These are phyloP conservation scores for Aspergillus biplanus DNA, from an alignment of 495 filamentous ascomycete genomes.

Conservation along the genomic window DNA sequence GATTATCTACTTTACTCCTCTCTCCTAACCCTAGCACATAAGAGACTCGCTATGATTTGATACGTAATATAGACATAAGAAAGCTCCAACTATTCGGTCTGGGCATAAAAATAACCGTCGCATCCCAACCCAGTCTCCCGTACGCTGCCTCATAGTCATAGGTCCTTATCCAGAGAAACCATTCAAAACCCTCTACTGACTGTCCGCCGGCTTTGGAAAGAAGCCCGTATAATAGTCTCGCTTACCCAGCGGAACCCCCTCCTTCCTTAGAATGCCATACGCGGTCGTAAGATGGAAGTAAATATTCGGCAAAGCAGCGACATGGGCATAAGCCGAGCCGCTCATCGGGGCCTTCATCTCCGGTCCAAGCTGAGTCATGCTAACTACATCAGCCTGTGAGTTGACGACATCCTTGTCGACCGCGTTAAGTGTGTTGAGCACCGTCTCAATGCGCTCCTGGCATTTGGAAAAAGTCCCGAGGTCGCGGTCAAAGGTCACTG, in stretches of 20 bases:
- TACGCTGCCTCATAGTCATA: background rate
- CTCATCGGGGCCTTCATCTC: slow-evolving; percentile 18
- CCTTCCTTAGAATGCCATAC: slow-evolving; percentile 59
- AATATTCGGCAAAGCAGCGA: slow-evolving; percentile 55
- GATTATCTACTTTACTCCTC: background rate
- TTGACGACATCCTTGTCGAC: slow-evolving; percentile 45
- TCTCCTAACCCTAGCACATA: background rate
- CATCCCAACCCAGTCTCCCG: too few species aligned
- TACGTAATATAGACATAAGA: too few species aligned
- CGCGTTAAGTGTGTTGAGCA: slow-evolving; percentile 39
- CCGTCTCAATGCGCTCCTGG: slow-evolving; percentile 45
- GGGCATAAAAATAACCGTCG: too few species aligned
- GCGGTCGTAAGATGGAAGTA: slow-evolving; percentile 62
- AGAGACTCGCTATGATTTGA: too few species aligned
- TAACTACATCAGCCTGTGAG: slow-evolving; percentile 18
- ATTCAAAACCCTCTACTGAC: slow-evolving; percentile 6
- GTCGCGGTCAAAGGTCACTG: slow-evolving; percentile 35
- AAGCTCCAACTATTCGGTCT: too few species aligned
- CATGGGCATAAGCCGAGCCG: slow-evolving; percentile 38
- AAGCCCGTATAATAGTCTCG: slow-evolving; percentile 40
- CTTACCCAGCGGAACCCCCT: slow-evolving; percentile 62
- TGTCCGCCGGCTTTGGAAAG: slow-evolving; percentile 11
- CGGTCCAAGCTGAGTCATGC: slow-evolving; percentile 23
- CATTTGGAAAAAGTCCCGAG: slow-evolving; percentile 43
- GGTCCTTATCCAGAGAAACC: background rate